phyloP scores from a whole-genome alignment of 345 rosid species.

The Pistacia integerrima region DNA sequence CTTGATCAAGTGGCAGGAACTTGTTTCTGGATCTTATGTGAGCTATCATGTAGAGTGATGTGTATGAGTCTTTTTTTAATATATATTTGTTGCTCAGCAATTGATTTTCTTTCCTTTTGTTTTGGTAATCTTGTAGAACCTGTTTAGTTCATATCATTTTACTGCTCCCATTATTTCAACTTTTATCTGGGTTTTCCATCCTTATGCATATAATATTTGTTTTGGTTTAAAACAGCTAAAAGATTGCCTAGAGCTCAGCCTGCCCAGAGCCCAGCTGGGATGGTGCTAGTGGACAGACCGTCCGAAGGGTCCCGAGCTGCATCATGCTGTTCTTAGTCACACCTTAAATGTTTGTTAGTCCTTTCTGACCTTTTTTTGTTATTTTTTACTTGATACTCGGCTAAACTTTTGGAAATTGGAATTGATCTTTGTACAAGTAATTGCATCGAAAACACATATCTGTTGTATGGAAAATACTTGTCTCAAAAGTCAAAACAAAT shows the following conservation, averaged over 20 bases:
- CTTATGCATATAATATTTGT: neutral
- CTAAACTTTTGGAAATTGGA: neutral
- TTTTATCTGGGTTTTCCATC: neutral
- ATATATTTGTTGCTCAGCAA: too few species aligned
- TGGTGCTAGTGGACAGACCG: constrained; percentile 48
- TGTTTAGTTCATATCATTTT: neutral
- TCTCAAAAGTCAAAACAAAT: too few species aligned
- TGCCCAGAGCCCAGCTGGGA: constrained; percentile 54
- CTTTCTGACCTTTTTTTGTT: neutral
- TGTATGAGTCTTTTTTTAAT: too few species aligned
- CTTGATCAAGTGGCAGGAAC: too few species aligned
- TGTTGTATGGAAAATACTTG: too few species aligned
- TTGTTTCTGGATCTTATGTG: too few species aligned
- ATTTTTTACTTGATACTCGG: neutral
- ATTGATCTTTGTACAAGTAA: neutral
- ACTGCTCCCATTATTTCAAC: neutral
- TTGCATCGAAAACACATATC: neutral
- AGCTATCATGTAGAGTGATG: too few species aligned
- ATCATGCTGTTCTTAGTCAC: constrained; percentile 49
- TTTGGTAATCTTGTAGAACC: neutral
- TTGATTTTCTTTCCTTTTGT: neutral
- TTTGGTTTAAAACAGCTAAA: constrained; percentile 39
- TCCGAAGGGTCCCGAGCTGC: constrained; percentile 35
- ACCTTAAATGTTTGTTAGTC: neutral
- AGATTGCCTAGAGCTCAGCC: constrained; percentile 68